Evolutionary conservation across 805 yeast species (phyloP), one percentile per base, ranked within the genome.

Genomic region (Metschnikowia gelsemii): DNA sequence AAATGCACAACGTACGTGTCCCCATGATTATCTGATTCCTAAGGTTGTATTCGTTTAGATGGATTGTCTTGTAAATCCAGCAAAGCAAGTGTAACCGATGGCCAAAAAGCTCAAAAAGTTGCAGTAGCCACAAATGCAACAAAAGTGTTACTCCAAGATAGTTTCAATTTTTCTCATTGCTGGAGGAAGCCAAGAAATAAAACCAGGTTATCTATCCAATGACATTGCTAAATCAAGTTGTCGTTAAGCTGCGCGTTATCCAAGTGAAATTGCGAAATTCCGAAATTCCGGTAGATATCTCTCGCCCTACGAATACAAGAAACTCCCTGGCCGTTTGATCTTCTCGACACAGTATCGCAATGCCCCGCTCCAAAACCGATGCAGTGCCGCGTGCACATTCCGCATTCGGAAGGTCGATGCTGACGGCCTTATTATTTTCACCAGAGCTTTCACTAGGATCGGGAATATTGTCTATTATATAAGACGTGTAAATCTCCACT

Each of bases 371-470:
- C n/a, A 12, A 14, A 8, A 12, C 4, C 27, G n/a, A 12, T 14
- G 27, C 21, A 29, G 17, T 20, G 24, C 16, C 39, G 42, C 45
- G 24, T 14, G 31, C 30, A 27, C 40, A 21, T 18, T 38, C 46
- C 50, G 16, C 23, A 40, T 36, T 35, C 19, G 45, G 50, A 14
- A 46, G 40, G 47, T 46, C 40, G 27, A 35, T 38, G 27, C 38
- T 25, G 34, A 30, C 9, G 35, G 35, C 22, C 23, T 12, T 14
- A 14, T 8, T n/a, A 16, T 13, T 7, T 22, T 11, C 25, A 8
- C 25, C 25, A 11, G 11, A 8, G 25, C 7, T 22, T 13, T 16
- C 18, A 13, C 30, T 14, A 9, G 5, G 14, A 9, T 4, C 4
- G n/a, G 30, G 30, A n/a, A 8, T 27, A 13, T 14, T 13, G 16